These are phyloP conservation scores for Aphanomyces stellatus DNA, from an alignment of 352 stramenopile species.

Conservation along the genomic window DNA sequence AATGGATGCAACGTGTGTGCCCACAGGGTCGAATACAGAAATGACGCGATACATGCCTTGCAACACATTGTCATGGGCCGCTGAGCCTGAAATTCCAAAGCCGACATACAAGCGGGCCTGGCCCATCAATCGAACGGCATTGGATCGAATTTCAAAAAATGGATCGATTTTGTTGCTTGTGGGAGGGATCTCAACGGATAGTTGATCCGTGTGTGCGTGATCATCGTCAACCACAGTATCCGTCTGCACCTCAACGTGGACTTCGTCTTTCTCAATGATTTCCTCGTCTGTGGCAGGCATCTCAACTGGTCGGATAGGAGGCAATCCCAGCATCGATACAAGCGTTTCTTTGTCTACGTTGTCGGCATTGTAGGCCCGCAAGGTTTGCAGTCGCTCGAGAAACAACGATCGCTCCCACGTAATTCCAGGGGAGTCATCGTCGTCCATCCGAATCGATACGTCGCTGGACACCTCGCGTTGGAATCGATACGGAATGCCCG, in stretches of 20 bases:
- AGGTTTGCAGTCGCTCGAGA: neutral
- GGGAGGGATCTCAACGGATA: neutral
- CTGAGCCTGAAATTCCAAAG: neutral
- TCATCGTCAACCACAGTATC: neutral
- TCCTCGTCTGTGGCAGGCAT: neutral
- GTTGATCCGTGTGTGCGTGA: neutral
- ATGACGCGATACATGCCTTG: neutral
- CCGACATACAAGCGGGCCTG: neutral
- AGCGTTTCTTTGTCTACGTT: neutral
- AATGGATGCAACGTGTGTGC: slow-evolving; percentile 4
- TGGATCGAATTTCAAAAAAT: neutral
- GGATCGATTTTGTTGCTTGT: neutral
- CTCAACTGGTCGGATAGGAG: neutral
- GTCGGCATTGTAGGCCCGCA: neutral
- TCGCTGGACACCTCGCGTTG: neutral
- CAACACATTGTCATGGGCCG: neutral
- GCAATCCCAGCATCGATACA: neutral
- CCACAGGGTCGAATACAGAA: slow-evolving; percentile 7
- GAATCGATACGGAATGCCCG: slow-evolving; percentile 1
- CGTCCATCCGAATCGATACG: neutral
- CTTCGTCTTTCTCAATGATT: neutral
- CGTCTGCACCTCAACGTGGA: neutral
- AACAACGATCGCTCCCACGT: neutral
- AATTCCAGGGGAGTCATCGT: neutral
- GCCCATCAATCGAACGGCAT: neutral